Evolutionary conservation across 2,329 filamentous ascomycete genomes (phyloP), one percentile per base, ranked within the genome.

Genomic region (Xylaria sp.): DNA sequence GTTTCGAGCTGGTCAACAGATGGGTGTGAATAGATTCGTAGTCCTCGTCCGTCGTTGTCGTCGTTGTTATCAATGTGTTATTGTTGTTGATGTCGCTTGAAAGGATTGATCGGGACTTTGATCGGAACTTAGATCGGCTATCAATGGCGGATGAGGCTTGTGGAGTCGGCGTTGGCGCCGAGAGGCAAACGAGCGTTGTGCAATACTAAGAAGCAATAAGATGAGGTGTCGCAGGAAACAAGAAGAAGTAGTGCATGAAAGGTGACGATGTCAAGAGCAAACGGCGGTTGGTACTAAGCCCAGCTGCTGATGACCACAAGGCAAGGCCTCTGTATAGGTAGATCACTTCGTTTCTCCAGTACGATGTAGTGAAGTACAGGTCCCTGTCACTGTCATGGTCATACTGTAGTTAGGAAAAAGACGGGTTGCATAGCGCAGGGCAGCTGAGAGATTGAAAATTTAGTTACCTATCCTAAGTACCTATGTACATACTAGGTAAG

Each of bases 121-220:
- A 64, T 70, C 48, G 27, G 32, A 54, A 55, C 23, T 51, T 51
- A 57, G 55, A 55, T 58, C 64, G 64, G 64, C 64, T 64, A 64
- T 32, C 47, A 54, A 60, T 65, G 66, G 65, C 69, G 61, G 58
- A 47, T 53, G 59, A 47, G 40, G 55, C 32, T 35, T 51, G 67
- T 69, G 63, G 66, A 66, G 63, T 66, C 69, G 32, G 54, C 37
- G 60, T 50, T 55, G 60, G 48, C 61, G 63, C 66, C 62, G 59
- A 68, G 60, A 53, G 47, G 61, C 54, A 67, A 69, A 71, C 67
- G 67, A 69, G 59, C 18, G 61, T 64, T 16, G 67, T 37, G 35
- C 35, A 54, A 35, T 18, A 51, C 21, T 13, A 47, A 42, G 23
- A 53, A 35, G 12, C 13, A 51, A 40, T 42, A 29, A 40, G 37